phyloP scores from a whole-genome alignment of 352 stramenopile species.

The Phytopythium montanum region DNA sequence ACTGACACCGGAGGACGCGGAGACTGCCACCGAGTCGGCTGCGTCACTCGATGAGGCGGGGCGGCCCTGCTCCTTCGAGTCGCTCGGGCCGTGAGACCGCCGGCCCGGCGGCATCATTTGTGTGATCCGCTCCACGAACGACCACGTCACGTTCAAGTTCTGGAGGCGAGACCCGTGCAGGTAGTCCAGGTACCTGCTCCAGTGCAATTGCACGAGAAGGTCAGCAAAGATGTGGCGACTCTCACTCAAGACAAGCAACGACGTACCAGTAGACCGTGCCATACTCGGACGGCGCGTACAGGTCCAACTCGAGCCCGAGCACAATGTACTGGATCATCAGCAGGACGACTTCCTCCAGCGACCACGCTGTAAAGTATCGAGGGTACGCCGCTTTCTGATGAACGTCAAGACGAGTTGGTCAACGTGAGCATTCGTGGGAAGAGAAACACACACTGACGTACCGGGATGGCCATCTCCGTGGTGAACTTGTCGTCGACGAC shows the following conservation, averaged over 20 bases:
- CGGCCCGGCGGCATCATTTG: slow-evolving; percentile 41
- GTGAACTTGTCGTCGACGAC: slow-evolving; percentile 79
- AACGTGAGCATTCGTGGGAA: neutral
- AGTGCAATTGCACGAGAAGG: neutral
- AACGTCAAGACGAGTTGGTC: neutral
- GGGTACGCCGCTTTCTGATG: slow-evolving; percentile 65
- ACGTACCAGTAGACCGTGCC: slow-evolving; percentile 75
- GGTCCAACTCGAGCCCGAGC: slow-evolving; percentile 70
- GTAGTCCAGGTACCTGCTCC: slow-evolving; percentile 77
- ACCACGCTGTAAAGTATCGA: slow-evolving; percentile 83
- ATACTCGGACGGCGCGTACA: slow-evolving; percentile 72
- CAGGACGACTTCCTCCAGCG: slow-evolving; percentile 61
- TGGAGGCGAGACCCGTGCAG: slow-evolving; percentile 78
- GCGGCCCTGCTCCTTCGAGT: slow-evolving; percentile 12
- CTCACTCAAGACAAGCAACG: neutral
- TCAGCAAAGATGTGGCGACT: neutral
- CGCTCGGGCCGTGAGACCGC: slow-evolving; percentile 3
- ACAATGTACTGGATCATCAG: slow-evolving; percentile 82
- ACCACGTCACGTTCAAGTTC: slow-evolving; percentile 77
- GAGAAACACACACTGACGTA: slow-evolving; percentile 19
- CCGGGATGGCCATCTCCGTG: slow-evolving; percentile 78
- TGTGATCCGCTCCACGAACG: slow-evolving; percentile 81
- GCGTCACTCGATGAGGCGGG: neutral
- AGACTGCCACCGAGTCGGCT: slow-evolving; percentile 4
- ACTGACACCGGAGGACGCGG: slow-evolving; percentile 4